A percentile compares a stretch with the other conserved stretches of the same genome.
phyloP scores from a whole-genome alignment of 2,329 filamentous ascomycete species.

The Aspergillus cejpii region DNA sequence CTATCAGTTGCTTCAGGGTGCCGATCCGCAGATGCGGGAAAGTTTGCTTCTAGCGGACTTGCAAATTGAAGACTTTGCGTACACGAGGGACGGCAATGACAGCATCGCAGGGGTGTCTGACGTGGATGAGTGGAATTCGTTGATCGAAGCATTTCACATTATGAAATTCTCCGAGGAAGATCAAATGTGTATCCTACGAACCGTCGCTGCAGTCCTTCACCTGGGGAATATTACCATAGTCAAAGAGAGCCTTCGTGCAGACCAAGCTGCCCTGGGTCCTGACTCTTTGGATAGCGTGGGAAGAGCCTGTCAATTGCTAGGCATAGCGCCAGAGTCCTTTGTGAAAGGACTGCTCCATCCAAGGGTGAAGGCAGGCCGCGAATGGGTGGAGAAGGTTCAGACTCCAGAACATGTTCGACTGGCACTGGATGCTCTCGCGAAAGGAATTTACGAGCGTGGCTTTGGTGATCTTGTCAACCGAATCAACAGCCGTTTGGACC shows the following conservation, averaged over 20 bases:
- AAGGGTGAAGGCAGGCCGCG: constrained; percentile 86
- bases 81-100: constrained; percentile 86
- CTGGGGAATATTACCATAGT: constrained; percentile 84
- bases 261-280: constrained; percentile 75
- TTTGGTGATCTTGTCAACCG: constrained; percentile 88
- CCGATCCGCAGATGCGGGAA: constrained; percentile 64
- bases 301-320: constrained; percentile 75
- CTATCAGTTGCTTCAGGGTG: constrained; percentile 87
- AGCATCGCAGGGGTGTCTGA: constrained; percentile 87
- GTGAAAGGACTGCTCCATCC: constrained; percentile 84
- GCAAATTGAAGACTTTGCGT: constrained; percentile 80
- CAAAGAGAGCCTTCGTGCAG: constrained; percentile 82
- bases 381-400: constrained; percentile 98
- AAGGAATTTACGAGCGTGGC: constrained; percentile 94
- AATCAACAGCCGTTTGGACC: constrained; percentile 87
- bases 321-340: constrained; percentile 77
- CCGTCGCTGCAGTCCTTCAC: constrained; percentile 85
- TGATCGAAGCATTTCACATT: constrained; percentile 87
- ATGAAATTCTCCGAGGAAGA: constrained; percentile 90
- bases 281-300: constrained; percentile 69
- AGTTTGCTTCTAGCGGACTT: constrained; percentile 69
- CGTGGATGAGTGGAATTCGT: constrained; percentile 75
- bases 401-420: constrained; percentile 93
- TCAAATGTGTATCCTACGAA: constrained; percentile 73
- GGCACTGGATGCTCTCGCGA: constrained; percentile 81